phyloP scores from a whole-genome alignment of 1,284 basidiomycete species.

The Cryptococcus sp. region DNA sequence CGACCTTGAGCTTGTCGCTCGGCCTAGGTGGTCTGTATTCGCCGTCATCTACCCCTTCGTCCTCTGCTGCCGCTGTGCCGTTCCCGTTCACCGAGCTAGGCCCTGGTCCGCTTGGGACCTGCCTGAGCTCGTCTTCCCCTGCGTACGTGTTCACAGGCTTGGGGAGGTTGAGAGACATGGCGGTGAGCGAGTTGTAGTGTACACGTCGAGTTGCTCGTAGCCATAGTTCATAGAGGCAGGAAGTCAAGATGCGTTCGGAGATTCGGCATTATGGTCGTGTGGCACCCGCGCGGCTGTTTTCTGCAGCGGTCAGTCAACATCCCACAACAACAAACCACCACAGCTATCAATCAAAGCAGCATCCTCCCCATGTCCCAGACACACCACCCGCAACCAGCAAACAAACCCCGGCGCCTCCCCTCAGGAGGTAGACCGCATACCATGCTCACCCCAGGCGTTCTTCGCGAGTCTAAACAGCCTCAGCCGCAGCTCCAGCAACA shows the following conservation, averaged over 20 bases:
- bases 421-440: constrained; percentile 10
- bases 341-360: background rate
- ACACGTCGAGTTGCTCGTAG: background rate
- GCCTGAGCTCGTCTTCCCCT: constrained; percentile 43
- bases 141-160: constrained; percentile 47
- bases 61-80: constrained; percentile 19
- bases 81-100: constrained; percentile 14
- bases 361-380: background rate
- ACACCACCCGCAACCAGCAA: background rate
- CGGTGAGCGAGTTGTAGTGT: constrained; percentile 4
- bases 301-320: background rate
- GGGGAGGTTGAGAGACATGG: constrained; percentile 46
- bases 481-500: constrained; percentile 6
- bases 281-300: constrained; percentile 1
- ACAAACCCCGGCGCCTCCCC: constrained; percentile 4
- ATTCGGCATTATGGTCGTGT: background rate
- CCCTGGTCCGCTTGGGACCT: constrained; percentile 17
- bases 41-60: constrained; percentile 16
- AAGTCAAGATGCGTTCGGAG: background rate
- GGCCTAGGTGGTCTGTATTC: constrained; percentile 47
- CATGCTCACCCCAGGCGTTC: constrained; percentile 14
- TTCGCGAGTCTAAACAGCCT: constrained; percentile 6
- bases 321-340: background rate
- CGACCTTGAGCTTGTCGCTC: constrained; percentile 65
- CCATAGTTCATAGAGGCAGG: background rate